Conservation (phyloP, 2,329 filamentous ascomycete genomes). For the Ophiostoma sp. region DNA sequence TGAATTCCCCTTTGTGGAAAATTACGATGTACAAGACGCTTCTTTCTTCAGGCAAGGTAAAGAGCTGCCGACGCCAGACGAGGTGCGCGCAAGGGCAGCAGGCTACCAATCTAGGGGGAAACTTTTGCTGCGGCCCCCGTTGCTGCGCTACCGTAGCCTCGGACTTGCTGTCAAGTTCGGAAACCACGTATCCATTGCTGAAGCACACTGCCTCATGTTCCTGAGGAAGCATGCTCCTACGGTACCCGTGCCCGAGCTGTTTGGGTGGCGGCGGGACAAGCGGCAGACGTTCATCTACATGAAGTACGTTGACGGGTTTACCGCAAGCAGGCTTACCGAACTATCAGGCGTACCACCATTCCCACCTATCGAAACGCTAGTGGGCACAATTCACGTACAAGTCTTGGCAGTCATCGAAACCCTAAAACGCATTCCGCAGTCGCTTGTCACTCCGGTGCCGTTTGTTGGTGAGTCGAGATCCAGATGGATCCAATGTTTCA, state of each 20-base stretch:
- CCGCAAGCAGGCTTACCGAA: slow-evolving; percentile 20
- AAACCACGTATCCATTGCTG: slow-evolving; percentile 27
- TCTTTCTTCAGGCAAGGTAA: neutral
- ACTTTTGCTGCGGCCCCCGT: slow-evolving; percentile 6
- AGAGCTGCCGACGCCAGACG: slow-evolving; percentile 15
- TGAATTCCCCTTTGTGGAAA: slow-evolving; percentile 16
- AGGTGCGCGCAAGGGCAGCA: slow-evolving; percentile 1
- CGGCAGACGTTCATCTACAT: slow-evolving; percentile 31
- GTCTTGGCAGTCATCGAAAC: neutral
- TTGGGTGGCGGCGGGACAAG: slow-evolving; percentile 26
- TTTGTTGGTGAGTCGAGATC: slow-evolving; percentile 19
- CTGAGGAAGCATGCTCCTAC: slow-evolving; percentile 19
- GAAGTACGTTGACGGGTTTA: slow-evolving; percentile 27
- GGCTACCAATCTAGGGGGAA: neutral
- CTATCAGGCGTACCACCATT: no score
- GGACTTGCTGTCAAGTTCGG: slow-evolving; percentile 34
- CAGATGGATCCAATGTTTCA: neutral
- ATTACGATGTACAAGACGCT: slow-evolving; percentile 18
- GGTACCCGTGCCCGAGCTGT: slow-evolving; percentile 28
- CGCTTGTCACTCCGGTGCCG: slow-evolving; percentile 13
- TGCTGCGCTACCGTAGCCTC: slow-evolving; percentile 15
- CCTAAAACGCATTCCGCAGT: slow-evolving; percentile 13
- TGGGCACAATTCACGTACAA: neutral
- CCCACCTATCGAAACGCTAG: no score
- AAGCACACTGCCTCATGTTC: slow-evolving; percentile 27